Base-by-base conservation (phyloP, 1,139 yeast species). In the Hyphopichia pseudoburtonii region DNA sequence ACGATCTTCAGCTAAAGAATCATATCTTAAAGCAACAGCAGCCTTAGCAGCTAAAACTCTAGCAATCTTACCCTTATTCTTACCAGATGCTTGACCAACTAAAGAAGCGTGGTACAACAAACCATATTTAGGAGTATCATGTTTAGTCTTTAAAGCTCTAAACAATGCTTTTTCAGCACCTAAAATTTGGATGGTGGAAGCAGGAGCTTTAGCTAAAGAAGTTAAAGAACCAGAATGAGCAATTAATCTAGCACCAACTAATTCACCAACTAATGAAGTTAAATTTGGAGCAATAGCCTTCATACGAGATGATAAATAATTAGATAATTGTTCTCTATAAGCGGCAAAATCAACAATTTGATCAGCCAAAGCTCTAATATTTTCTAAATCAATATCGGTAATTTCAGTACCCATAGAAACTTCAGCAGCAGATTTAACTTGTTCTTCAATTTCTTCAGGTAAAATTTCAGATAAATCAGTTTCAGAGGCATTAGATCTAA, bases 401-500 rank as follows among this genome's bases (percentile, higher is more conserved):
- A 92, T 82, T 68, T 92, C 99, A 66, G 94, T 96, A 65, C 99
- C 98, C 99, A 94, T 92, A 34, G 97, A 90, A 56, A 92, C 87
- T 73, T 89, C 87, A 50, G 97, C 97, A 45, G 92, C 89, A 51
- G 82, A 70, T 69, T 87, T 88, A 50, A 78, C 81, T 56, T 77
- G 81, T 54, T 82, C 86, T 73, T 86, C 96, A 47, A 81, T 69
- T 60, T 87, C 96, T 70, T 90, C 97, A 36, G 98, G 97, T 57
- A 92, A 76, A 43, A 92, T 81, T 62, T 83, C 92, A 45, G 95
- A 83, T 65, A 92, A 79, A 61, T 92, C 98, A 40, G 94, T 83
- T 49, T 84, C 92, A 37, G 88, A 70, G 52, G 96, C 96, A 59
- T 85, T 87, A 39, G 96, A 78, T 74, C 98, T 83, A 57, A 87